A percentile compares a stretch with the other conserved stretches of the same genome.
Evolutionary conservation across 306 rosid species (phyloP).

Genomic region (Echinosophora koreensis): DNA sequence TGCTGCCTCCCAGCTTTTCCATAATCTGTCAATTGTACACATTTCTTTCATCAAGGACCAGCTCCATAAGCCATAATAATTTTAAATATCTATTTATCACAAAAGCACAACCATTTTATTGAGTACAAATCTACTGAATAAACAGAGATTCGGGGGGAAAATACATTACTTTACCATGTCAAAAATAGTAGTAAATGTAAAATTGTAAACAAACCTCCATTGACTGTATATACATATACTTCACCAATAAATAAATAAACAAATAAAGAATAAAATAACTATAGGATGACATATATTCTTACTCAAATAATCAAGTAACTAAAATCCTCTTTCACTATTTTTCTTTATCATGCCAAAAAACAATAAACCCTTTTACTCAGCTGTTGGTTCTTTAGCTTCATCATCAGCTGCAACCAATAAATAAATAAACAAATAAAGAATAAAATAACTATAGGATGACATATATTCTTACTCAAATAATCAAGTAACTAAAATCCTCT

Average conservation of each 20-base stretch:
- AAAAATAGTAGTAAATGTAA: slow-evolving; percentile 34
- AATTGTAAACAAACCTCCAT: slow-evolving; percentile 37
- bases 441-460: slow-evolving; percentile 6
- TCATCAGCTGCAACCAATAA: slow-evolving; percentile 63
- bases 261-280: slow-evolving; percentile 42
- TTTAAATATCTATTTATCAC: neutral
- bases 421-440: too few species aligned
- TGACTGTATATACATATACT: slow-evolving; percentile 51
- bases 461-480: slow-evolving; percentile 29
- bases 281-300: slow-evolving; percentile 11
- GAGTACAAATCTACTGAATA: slow-evolving; percentile 7
- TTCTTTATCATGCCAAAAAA: neutral
- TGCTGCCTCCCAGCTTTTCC: too few species aligned
- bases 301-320: slow-evolving; percentile 27
- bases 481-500: slow-evolving; percentile 17
- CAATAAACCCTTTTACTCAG: slow-evolving; percentile 42
- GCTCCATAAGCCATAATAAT: neutral
- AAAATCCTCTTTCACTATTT: slow-evolving; percentile 3
- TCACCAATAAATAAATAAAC: slow-evolving; percentile 48
- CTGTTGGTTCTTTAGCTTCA: slow-evolving; percentile 45
- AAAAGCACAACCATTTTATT: slow-evolving; percentile 28
- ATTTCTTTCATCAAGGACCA: neutral
- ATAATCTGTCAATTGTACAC: too few species aligned
- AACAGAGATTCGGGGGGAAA: slow-evolving; percentile 21
- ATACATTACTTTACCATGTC: slow-evolving; percentile 44